Evolutionary conservation across 108 stramenopile genomes (phyloP).

Genomic region (Ochromonas danica): DNA sequence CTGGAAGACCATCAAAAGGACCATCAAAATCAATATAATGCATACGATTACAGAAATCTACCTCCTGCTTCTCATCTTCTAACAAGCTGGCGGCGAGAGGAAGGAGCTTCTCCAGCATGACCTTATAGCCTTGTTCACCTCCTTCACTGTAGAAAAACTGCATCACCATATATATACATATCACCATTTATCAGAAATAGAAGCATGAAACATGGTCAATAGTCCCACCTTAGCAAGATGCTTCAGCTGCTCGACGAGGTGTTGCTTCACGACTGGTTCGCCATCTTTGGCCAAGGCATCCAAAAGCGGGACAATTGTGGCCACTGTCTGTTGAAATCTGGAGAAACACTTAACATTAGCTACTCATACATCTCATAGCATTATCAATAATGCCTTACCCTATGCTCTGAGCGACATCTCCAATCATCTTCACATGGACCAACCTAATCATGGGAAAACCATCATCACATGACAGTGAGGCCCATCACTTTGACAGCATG

Average conservation of each 20-base stretch:
- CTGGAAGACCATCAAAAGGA: neutral
- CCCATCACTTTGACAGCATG: neutral
- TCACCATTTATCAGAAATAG: neutral
- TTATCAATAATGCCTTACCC: conserved; percentile 57
- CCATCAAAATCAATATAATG: no score
- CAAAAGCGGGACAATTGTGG: conserved; percentile 70
- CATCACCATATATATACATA: neutral
- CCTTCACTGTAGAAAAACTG: conserved; percentile 8
- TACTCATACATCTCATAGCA: neutral
- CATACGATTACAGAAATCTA: no score
- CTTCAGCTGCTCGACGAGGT: conserved; percentile 72
- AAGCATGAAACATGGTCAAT: conserved; percentile 35
- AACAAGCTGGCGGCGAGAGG: conserved; percentile 4
- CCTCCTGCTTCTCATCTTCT: conserved; percentile 32
- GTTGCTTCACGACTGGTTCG: conserved; percentile 86
- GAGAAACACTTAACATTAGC: neutral
- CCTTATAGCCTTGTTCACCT: conserved; percentile 29
- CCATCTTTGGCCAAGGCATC: conserved; percentile 67
- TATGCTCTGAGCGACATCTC: conserved; percentile 75
- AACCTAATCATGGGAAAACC: neutral
- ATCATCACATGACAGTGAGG: neutral
- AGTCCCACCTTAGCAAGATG: conserved; percentile 58
- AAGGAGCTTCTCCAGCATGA: neutral
- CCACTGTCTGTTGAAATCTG: conserved; percentile 40
- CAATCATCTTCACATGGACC: conserved; percentile 72